phyloP scores from a whole-genome alignment of 768 basidiomycete species.

The Lactarius akahatsu region DNA sequence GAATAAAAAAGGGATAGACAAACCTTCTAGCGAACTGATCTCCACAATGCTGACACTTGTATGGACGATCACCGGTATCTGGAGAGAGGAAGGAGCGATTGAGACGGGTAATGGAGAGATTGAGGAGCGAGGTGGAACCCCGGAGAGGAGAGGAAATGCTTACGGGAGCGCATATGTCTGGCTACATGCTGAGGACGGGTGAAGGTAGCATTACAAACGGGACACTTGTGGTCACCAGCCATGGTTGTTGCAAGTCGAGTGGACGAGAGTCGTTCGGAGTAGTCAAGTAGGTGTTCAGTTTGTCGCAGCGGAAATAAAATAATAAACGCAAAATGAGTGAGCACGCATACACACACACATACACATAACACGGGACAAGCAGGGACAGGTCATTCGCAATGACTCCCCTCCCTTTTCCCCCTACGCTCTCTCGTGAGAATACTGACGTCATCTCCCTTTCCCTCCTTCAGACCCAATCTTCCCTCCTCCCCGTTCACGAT shows the following conservation, averaged over 20 bases:
- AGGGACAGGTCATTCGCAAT: neutral
- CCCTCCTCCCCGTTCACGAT: neutral
- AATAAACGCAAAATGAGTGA: neutral
- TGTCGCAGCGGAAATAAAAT: neutral
- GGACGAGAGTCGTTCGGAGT: neutral
- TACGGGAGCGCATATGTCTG: conserved; percentile 87
- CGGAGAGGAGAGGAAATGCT: conserved; percentile 39
- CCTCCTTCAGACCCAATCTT: neutral
- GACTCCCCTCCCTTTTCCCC: neutral
- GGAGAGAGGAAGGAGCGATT: conserved; percentile 20
- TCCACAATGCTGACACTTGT: conserved; percentile 85
- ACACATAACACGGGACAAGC: neutral
- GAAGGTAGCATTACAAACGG: conserved; percentile 84
- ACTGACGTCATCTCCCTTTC: conserved; percentile 19
- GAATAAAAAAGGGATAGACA: conserved; percentile 20
- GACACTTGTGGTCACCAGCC: conserved; percentile 85
- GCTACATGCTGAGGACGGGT: conserved; percentile 90
- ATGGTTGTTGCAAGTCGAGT: conserved; percentile 38
- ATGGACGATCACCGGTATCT: conserved; percentile 90
- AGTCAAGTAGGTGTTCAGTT: neutral
- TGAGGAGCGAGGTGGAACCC: conserved; percentile 19
- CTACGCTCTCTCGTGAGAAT: conserved; percentile 17
- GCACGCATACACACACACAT: neutral
- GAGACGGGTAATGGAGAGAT: conserved; percentile 8
- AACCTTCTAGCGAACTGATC: conserved; percentile 89